Conservation (phyloP, 805 yeast species). For the Starmerella floricola region DNA sequence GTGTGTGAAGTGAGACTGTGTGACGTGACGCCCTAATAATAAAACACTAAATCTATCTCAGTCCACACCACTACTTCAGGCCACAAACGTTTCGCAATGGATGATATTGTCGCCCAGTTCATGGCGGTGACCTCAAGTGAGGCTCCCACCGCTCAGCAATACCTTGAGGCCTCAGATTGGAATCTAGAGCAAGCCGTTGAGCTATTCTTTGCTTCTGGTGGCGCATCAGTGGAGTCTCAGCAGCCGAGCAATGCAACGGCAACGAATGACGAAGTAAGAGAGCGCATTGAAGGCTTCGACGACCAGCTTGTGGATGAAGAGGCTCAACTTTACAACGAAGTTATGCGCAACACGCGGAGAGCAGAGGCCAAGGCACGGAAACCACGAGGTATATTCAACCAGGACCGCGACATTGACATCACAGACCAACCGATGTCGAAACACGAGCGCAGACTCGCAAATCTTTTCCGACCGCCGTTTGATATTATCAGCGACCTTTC, state of each 20-base stretch:
- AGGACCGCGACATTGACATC: slow-evolving; percentile 22
- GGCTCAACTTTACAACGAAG: slow-evolving; percentile 19
- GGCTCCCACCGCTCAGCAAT: slow-evolving; percentile 56
- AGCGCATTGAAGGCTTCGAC: slow-evolving; percentile 64
- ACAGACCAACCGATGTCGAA: slow-evolving; percentile 11
- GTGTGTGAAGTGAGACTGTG: too few relatives aligned
- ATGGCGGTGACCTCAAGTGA: slow-evolving; percentile 76
- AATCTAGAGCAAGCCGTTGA: slow-evolving; percentile 76
- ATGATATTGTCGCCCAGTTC: slow-evolving; percentile 47
- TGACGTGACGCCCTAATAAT: too few relatives aligned
- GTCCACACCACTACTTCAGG: neutral
- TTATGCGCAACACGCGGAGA: slow-evolving; percentile 19
- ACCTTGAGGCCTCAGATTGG: slow-evolving; percentile 63
- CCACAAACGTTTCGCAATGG: slow-evolving; percentile 5
- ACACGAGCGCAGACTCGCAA: slow-evolving; percentile 53
- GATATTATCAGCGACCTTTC: slow-evolving; percentile 61
- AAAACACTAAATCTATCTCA: neutral
- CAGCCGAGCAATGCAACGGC: slow-evolving; percentile 38
- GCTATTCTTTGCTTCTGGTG: slow-evolving; percentile 55
- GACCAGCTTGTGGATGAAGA: slow-evolving; percentile 58
- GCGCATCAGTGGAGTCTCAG: slow-evolving; percentile 38
- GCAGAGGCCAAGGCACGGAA: slow-evolving; percentile 17
- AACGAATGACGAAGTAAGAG: slow-evolving; percentile 50
- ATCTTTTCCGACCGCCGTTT: slow-evolving; percentile 84
- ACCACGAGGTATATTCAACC: slow-evolving; percentile 44